Percentiles rank a stretch among this genome's conserved stretches.
These are phyloP conservation scores for Hemileia vastatrix DNA, from an alignment of 1,284 basidiomycete genomes.

Conservation along the genomic window DNA sequence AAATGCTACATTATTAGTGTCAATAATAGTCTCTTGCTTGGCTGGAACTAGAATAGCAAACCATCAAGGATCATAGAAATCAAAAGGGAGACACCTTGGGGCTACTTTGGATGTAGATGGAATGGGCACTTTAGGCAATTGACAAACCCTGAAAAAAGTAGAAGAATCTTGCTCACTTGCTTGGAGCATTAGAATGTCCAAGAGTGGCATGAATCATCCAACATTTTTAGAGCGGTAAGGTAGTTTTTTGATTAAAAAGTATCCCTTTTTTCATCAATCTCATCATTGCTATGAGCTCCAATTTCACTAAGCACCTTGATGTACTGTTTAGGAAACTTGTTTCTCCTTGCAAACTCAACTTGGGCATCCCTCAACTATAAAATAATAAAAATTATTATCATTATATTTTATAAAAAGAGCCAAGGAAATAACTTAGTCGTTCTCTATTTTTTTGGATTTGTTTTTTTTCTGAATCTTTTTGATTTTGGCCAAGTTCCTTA, in stretches of 20 bases:
- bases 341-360: neutral
- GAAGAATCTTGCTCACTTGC: neutral
- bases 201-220: neutral
- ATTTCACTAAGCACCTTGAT: neutral
- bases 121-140: neutral
- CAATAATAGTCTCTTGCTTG: neutral
- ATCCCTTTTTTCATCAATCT: neutral
- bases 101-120: neutral
- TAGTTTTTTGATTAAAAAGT: conserved; percentile 4
- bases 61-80: conserved; percentile 2
- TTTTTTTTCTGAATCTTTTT: too few relatives aligned
- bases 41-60: neutral
- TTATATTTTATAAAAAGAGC: too few relatives aligned
- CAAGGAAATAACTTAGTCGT: too few relatives aligned
- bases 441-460: too few relatives aligned
- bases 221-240: conserved; percentile 1
- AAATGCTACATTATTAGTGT: neutral
- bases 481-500: too few relatives aligned
- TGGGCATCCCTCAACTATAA: neutral
- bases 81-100: conserved; percentile 1
- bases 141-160: neutral
- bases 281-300: conserved; percentile 8
- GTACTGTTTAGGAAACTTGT: conserved; percentile 2
- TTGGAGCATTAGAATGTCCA: neutral
- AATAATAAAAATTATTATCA: too few relatives aligned